These are phyloP conservation scores for Kwoniella europaea DNA, from an alignment of 768 basidiomycete genomes.

Conservation along the genomic window DNA sequence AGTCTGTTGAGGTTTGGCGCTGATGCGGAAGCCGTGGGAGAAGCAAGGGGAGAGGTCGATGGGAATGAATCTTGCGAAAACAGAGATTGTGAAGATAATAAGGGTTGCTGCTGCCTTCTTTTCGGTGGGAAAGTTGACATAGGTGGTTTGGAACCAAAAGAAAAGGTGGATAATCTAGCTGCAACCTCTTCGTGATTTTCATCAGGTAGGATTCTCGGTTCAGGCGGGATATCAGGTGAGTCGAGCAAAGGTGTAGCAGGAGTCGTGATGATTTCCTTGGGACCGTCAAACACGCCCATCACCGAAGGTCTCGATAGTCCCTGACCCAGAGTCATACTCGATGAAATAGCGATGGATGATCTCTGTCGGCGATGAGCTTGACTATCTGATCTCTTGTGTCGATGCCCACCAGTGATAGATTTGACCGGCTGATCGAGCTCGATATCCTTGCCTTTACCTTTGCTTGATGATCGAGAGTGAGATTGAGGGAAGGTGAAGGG, in stretches of 20 bases:
- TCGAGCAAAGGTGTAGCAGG: constrained; percentile 43
- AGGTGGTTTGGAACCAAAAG: constrained; percentile 43
- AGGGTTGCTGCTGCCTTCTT: constrained; percentile 16
- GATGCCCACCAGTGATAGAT: constrained; percentile 11
- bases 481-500: constrained; percentile 12
- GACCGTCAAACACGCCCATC: constrained; percentile 25
- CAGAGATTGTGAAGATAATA: constrained; percentile 32
- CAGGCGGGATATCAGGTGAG: constrained; percentile 13
- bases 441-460: constrained; percentile 22
- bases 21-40: constrained; percentile 19
- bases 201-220: constrained; percentile 10
- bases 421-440: neutral
- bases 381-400: constrained; percentile 29
- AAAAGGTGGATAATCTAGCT: constrained; percentile 41
- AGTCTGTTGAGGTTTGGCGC: constrained; percentile 18
- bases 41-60: constrained; percentile 26
- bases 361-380: constrained; percentile 28
- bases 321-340: constrained; percentile 5
- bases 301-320: constrained; percentile 23
- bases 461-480: constrained; percentile 19
- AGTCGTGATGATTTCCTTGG: constrained; percentile 42
- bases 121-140: constrained; percentile 14
- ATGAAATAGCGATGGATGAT: constrained; percentile 22
- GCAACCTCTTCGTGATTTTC: constrained; percentile 30
- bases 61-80: constrained; percentile 17